Evolutionary conservation across 805 yeast species (phyloP).

Genomic region (Candida incommunis): DNA sequence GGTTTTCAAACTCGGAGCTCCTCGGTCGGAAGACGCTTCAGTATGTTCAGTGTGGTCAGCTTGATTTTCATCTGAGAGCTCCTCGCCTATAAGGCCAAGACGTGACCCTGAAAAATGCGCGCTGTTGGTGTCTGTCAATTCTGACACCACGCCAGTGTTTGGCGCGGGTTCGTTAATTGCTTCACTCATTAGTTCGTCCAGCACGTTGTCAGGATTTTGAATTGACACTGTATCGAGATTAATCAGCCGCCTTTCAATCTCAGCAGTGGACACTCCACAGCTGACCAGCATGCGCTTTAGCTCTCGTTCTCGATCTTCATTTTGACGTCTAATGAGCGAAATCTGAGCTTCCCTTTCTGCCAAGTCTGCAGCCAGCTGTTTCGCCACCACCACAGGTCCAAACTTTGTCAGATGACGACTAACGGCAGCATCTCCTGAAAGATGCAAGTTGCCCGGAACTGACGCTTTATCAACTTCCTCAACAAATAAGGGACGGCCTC

Average conservation of each 20-base stretch:
- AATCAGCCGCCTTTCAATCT: slow-evolving; percentile 15
- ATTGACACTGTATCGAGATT: slow-evolving; percentile 10
- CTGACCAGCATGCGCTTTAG: slow-evolving; percentile 15
- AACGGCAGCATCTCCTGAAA: slow-evolving; percentile 20
- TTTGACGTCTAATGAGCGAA: slow-evolving; percentile 20
- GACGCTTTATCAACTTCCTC: slow-evolving; percentile 11
- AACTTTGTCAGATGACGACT: slow-evolving; percentile 20
- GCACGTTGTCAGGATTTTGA: slow-evolving; percentile 9
- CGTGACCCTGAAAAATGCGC: too few relatives aligned
- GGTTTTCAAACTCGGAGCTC: neutral
- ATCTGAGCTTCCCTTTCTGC: slow-evolving; percentile 35
- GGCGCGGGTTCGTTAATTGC: slow-evolving; percentile 9
- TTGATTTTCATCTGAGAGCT: neutral
- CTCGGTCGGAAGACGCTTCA: neutral
- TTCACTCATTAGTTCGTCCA: slow-evolving; percentile 13
- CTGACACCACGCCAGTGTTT: neutral
- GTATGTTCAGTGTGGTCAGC: neutral
- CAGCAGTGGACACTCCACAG: slow-evolving; percentile 16
- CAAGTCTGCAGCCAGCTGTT: slow-evolving; percentile 35
- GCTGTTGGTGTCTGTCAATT: neutral
- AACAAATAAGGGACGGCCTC: slow-evolving; percentile 8
- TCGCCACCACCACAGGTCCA: slow-evolving; percentile 25
- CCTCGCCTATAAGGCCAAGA: neutral
- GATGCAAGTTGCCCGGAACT: slow-evolving; percentile 25
- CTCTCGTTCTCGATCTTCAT: slow-evolving; percentile 19